Conservation (phyloP, 106 monocot species). For the Alisma plantagoaquatica region DNA sequence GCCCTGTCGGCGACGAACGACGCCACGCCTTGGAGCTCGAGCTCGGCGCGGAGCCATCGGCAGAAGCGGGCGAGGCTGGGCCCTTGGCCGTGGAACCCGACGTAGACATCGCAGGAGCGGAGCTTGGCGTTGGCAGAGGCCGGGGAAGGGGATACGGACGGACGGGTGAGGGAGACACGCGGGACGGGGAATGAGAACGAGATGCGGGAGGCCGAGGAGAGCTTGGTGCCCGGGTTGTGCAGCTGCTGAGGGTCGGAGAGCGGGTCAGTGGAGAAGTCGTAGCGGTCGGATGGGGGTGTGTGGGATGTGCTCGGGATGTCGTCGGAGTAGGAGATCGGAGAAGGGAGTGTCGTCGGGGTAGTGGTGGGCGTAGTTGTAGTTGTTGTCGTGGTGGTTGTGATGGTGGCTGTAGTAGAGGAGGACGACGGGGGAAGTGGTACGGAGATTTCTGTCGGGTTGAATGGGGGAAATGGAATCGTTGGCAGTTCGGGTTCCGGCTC, state of each 20-base stretch:
- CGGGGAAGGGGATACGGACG: constrained; percentile 44
- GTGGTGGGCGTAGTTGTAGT: constrained; percentile 19
- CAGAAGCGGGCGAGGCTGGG: constrained; percentile 61
- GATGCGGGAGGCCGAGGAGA: constrained; percentile 40
- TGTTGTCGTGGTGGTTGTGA: constrained; percentile 7
- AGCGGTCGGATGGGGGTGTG: constrained; percentile 65
- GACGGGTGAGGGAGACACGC: constrained; percentile 56
- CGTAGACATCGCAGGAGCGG: constrained; percentile 83
- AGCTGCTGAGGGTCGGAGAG: constrained; percentile 39
- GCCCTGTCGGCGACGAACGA: constrained; percentile 76
- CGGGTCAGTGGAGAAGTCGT: constrained; percentile 35
- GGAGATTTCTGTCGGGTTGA: no score
- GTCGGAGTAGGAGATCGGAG: constrained; percentile 62
- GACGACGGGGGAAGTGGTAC: no score
- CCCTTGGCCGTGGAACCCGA: constrained; percentile 81
- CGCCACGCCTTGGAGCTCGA: constrained; percentile 87
- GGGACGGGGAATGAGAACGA: constrained; percentile 92
- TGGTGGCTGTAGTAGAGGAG: constrained; percentile 2
- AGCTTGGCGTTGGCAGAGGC: constrained; percentile 77
- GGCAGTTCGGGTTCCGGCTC: no score
- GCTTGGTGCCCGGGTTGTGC: no score
- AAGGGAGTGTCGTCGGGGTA: constrained; percentile 22
- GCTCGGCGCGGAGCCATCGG: constrained; percentile 85
- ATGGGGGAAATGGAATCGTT: no score
- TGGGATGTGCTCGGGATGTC: constrained; percentile 73